Conservation (phyloP, 805 yeast species). For the Ogataea thermomethanolica region DNA sequence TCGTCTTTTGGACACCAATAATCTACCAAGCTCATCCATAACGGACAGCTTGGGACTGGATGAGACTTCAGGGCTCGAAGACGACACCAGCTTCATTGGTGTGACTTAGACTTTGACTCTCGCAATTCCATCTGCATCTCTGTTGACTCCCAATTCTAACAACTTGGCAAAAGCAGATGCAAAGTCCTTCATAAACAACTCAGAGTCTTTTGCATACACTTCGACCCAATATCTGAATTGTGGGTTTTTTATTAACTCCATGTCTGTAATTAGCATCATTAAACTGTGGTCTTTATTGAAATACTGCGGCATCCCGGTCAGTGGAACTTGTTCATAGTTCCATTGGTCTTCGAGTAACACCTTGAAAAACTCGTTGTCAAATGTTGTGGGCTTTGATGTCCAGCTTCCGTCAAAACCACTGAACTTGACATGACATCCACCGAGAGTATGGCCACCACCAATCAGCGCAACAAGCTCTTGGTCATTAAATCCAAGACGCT, state of each 20-base stretch:
- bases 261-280: constrained; percentile 88
- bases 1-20: constrained; percentile 50
- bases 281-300: constrained; percentile 38
- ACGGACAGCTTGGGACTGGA: constrained; percentile 45
- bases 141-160: constrained; percentile 42
- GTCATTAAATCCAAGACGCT: constrained; percentile 64
- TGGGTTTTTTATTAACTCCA: constrained; percentile 58
- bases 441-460: constrained; percentile 77
- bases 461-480: constrained; percentile 70
- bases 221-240: constrained; percentile 59
- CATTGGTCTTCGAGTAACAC: constrained; percentile 49
- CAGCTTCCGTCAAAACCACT: constrained; percentile 51
- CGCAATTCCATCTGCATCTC: constrained; percentile 34
- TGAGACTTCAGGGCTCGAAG: constrained; percentile 50
- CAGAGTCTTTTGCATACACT: constrained; percentile 64
- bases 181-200: constrained; percentile 60
- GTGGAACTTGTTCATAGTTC: constrained; percentile 36
- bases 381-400: constrained; percentile 39
- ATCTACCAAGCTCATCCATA: constrained; percentile 49
- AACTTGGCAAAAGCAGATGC: constrained; percentile 64
- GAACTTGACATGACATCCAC: constrained; percentile 62
- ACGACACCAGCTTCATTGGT: constrained; percentile 36
- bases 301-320: constrained; percentile 40
- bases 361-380: constrained; percentile 42
- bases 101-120: constrained; percentile 24